phyloP scores from a whole-genome alignment of 228 moss, liverwort and hornwort species.

The Sphagnum fallax region DNA sequence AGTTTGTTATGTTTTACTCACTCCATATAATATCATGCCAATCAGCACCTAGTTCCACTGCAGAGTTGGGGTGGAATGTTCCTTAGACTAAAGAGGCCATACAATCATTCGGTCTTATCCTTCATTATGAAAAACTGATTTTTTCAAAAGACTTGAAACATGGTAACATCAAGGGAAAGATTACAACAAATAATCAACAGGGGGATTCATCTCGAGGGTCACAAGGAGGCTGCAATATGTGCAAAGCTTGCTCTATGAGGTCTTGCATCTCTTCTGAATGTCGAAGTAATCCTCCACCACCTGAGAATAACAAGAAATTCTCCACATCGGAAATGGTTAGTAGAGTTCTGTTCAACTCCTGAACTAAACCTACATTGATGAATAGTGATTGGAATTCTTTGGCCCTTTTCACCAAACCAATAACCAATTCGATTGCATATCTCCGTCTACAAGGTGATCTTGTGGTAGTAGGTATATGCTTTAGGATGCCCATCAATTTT shows the following conservation, averaged over 20 bases:
- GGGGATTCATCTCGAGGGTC: no score
- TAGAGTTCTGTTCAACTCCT: constrained; percentile 20
- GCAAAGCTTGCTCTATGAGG: constrained; percentile 7
- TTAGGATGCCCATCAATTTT: constrained; percentile 22
- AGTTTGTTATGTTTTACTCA: no score
- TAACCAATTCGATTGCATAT: constrained; percentile 49
- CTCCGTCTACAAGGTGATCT: constrained; percentile 45
- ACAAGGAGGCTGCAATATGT: not conserved
- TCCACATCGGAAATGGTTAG: constrained; percentile 63
- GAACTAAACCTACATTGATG: constrained; percentile 11
- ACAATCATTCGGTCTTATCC: no score
- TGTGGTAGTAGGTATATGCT: constrained; percentile 22
- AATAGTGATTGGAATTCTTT: constrained; percentile 24
- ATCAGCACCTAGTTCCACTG: no score
- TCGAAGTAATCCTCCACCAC: constrained; percentile 49
- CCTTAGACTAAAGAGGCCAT: no score
- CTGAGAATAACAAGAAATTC: constrained; percentile 58
- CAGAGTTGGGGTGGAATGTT: no score
- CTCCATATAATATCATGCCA: no score
- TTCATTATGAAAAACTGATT: no score
- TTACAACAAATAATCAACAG: no score
- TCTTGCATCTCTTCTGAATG: constrained; percentile 23
- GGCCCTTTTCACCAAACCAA: constrained; percentile 27
- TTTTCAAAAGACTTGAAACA: no score
- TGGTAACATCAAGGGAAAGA: no score